These are phyloP conservation scores for Mucor plumbeus DNA, from an alignment of 371 early-diverging fungal species.

Conservation along the genomic window DNA sequence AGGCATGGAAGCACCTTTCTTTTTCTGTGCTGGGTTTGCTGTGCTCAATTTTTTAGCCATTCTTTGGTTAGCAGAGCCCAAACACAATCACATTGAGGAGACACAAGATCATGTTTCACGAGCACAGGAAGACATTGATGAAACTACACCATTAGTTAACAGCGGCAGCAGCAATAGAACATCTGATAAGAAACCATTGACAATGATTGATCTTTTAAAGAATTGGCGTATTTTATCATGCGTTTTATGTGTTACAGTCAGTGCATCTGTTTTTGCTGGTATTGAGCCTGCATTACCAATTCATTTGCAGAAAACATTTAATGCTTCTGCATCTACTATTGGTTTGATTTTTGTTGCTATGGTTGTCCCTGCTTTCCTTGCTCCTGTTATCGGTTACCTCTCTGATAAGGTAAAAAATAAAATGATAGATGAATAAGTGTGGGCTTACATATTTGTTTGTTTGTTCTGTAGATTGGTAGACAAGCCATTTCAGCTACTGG, in stretches of 20 bases:
- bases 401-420: conserved; percentile 52
- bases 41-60: conserved; percentile 71
- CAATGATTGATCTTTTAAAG: conserved; percentile 55
- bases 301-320: conserved; percentile 51
- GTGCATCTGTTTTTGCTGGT: conserved; percentile 65
- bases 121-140: conserved; percentile 33
- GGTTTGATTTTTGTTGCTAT: conserved; percentile 67
- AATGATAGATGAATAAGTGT: background rate
- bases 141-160: conserved; percentile 20
- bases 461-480: conserved; percentile 44
- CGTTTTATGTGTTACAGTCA: conserved; percentile 58
- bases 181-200: conserved; percentile 32
- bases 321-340: conserved; percentile 55
- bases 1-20: conserved; percentile 74
- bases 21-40: conserved; percentile 74
- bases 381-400: conserved; percentile 64
- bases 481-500: conserved; percentile 56
- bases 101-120: conserved; percentile 29
- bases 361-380: conserved; percentile 66
- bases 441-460: background rate
- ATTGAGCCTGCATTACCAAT: conserved; percentile 71
- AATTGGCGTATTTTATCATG: conserved; percentile 62
- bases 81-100: conserved; percentile 25
- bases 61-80: conserved; percentile 65
- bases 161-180: conserved; percentile 9